Percentiles rank a stretch among this genome's conserved stretches.
phyloP scores from a whole-genome alignment of 108 stramenopile genomes.

The Mayamaea pseudoterrestris region DNA sequence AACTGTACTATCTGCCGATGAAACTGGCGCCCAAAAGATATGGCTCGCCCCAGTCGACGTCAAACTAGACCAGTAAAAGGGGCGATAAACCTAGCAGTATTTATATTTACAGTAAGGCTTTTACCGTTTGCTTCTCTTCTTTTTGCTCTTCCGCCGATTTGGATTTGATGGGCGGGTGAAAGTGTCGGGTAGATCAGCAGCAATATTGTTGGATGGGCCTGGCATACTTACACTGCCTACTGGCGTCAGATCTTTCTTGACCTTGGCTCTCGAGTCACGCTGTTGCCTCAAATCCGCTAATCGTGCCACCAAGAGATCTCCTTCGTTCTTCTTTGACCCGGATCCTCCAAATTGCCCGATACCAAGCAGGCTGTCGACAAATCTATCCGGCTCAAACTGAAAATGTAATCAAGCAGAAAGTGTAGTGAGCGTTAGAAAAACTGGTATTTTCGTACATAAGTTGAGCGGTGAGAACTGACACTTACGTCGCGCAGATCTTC shows the following conservation, averaged over 20 bases:
- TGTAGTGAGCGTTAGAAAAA: neutral
- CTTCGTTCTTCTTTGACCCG: slow-evolving; percentile 34
- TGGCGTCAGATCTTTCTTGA: neutral
- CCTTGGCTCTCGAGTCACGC: slow-evolving; percentile 39
- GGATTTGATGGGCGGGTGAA: neutral
- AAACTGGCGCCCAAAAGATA: too few relatives aligned
- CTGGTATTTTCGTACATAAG: neutral
- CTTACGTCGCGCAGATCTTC: slow-evolving; percentile 80
- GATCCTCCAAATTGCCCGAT: slow-evolving; percentile 56
- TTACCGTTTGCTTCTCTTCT: slow-evolving; percentile 12
- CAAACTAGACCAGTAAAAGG: too few relatives aligned
- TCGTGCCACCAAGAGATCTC: slow-evolving; percentile 40
- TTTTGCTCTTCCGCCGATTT: slow-evolving; percentile 9
- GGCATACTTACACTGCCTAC: neutral
- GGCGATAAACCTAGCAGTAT: too few relatives aligned
- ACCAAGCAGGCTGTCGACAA: slow-evolving; percentile 73
- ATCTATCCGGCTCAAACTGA: slow-evolving; percentile 72
- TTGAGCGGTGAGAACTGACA: neutral
- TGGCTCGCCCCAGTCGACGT: too few relatives aligned
- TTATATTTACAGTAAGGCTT: slow-evolving; percentile 1
- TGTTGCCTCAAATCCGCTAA: slow-evolving; percentile 51
- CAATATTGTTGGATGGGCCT: neutral
- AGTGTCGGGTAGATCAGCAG: slow-evolving; percentile 2
- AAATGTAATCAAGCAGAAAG: neutral
- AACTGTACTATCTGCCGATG: neutral